A percentile compares a stretch with the other conserved stretches of the same genome.
Conservation (phyloP, 2,329 filamentous ascomycete species). For the Neonectria faginata region DNA sequence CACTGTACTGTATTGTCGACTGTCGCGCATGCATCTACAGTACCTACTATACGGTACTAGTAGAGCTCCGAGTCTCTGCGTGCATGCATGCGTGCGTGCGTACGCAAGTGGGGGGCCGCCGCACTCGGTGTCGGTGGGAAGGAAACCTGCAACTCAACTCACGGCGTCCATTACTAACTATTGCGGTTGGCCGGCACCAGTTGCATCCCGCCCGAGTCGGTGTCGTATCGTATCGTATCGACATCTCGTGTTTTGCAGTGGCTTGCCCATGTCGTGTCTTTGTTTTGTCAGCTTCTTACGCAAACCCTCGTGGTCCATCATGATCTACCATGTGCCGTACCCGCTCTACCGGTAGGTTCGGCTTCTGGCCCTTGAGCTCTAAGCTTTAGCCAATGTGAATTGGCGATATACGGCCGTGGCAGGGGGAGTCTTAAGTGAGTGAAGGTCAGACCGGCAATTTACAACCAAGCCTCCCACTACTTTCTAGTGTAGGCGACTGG, state of each 20-base stretch:
- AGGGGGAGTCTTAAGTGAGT: slow-evolving; percentile 24
- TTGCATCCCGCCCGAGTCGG: slow-evolving; percentile 34
- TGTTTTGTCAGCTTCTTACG: slow-evolving; percentile 22
- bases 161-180: slow-evolving; percentile 7
- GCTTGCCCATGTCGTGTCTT: slow-evolving; percentile 32
- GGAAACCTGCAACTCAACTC: slow-evolving; percentile 14
- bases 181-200: slow-evolving; percentile 9
- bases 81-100: slow-evolving; percentile 23
- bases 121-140: not conserved
- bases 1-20: not conserved
- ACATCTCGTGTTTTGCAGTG: slow-evolving; percentile 40
- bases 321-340: slow-evolving; percentile 31
- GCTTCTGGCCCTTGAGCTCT: not conserved
- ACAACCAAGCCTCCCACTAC: slow-evolving; percentile 33
- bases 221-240: slow-evolving; percentile 48
- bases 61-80: not conserved
- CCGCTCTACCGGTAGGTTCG: slow-evolving; percentile 2
- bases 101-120: slow-evolving; percentile 25
- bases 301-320: slow-evolving; percentile 18
- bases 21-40: not conserved
- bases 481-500: not conserved
- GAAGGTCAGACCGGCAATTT: not conserved
- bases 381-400: not conserved
- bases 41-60: too few species aligned
- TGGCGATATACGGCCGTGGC: not conserved